These are phyloP conservation scores for Cutaneotrichosporon mucoides DNA, from an alignment of 1,284 basidiomycete genomes.

Conservation along the genomic window DNA sequence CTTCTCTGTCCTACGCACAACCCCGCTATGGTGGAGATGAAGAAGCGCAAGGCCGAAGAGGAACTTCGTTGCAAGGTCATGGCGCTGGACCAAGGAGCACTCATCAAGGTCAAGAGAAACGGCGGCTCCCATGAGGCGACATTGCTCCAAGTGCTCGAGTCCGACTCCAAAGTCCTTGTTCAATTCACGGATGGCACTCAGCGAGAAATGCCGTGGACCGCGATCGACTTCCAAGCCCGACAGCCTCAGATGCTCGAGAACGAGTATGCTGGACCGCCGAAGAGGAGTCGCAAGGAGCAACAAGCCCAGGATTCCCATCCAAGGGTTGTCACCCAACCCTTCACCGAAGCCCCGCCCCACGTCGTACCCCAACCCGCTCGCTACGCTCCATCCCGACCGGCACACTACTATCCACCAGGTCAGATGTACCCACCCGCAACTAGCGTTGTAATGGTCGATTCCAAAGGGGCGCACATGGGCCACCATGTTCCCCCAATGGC, in stretches of 20 bases:
- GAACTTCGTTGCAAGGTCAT: slow-evolving; percentile 58
- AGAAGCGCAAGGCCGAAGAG: slow-evolving; percentile 37
- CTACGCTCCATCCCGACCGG: background rate
- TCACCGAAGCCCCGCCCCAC: slow-evolving; percentile 1
- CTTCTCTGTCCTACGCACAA: slow-evolving; percentile 76
- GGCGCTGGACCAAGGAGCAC: slow-evolving; percentile 61
- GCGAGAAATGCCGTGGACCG: slow-evolving; percentile 10
- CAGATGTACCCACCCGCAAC: background rate
- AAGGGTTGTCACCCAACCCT: background rate
- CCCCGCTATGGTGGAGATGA: slow-evolving; percentile 57
- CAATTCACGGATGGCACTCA: slow-evolving; percentile 4
- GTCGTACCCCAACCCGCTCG: background rate
- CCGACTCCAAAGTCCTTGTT: slow-evolving; percentile 65
- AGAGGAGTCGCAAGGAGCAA: slow-evolving; percentile 16
- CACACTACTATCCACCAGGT: background rate
- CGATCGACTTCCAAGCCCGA: slow-evolving; percentile 16
- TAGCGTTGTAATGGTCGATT: slow-evolving; percentile 4
- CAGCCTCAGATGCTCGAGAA: slow-evolving; percentile 16
- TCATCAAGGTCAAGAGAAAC: slow-evolving; percentile 69
- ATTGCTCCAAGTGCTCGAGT: slow-evolving; percentile 64
- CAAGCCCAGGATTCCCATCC: background rate
- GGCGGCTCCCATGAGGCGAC: slow-evolving; percentile 66
- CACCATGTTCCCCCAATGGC: background rate
- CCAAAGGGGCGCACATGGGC: background rate
- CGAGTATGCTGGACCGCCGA: slow-evolving; percentile 18